These are phyloP conservation scores for Fusarium decemcellulare DNA, from an alignment of 2,329 filamentous ascomycete species.

Conservation along the genomic window DNA sequence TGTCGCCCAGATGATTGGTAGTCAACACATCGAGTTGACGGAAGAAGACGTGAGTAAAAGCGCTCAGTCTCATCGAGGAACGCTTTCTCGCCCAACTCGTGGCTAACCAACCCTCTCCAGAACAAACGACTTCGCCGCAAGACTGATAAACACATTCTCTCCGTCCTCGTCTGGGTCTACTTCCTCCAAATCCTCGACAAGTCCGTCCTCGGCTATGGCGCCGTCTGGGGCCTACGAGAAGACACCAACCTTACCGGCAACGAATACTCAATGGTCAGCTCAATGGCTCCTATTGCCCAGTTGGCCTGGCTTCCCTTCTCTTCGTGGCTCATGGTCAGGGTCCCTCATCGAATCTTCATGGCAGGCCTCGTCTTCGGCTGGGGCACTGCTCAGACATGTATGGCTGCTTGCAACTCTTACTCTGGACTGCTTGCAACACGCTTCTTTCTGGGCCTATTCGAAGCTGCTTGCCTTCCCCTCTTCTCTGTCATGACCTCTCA, in stretches of 20 bases:
- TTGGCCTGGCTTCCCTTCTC: conserved; percentile 74
- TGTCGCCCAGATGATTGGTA: conserved; percentile 31
- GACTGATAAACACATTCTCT: conserved; percentile 72
- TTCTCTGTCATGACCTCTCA: conserved; percentile 63
- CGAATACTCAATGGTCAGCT: conserved; percentile 70
- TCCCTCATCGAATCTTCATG: conserved; percentile 72
- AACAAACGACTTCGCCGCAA: conserved; percentile 68
- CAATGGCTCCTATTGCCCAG: conserved; percentile 71
- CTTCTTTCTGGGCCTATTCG: conserved; percentile 63
- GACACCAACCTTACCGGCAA: conserved; percentile 66
- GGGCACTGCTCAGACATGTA: conserved; percentile 59
- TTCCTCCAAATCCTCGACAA: conserved; percentile 74
- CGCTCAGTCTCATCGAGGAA: background rate
- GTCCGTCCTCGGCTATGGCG: conserved; percentile 68
- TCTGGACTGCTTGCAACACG: conserved; percentile 63
- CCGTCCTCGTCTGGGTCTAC: conserved; percentile 70
- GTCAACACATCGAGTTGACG: conserved; percentile 31
- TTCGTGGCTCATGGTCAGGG: conserved; percentile 71
- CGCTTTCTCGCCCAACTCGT: fast-evolving
- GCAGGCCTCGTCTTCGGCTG: conserved; percentile 61
- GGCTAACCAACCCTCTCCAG: background rate
- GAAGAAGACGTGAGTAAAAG: conserved; percentile 33
- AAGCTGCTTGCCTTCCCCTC: conserved; percentile 66
- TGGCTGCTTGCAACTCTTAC: conserved; percentile 64
- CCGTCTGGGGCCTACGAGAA: conserved; percentile 66